A percentile compares a stretch with the other conserved stretches of the same genome.
Conservation (phyloP, 768 basidiomycete species). For the Collybia sordida region DNA sequence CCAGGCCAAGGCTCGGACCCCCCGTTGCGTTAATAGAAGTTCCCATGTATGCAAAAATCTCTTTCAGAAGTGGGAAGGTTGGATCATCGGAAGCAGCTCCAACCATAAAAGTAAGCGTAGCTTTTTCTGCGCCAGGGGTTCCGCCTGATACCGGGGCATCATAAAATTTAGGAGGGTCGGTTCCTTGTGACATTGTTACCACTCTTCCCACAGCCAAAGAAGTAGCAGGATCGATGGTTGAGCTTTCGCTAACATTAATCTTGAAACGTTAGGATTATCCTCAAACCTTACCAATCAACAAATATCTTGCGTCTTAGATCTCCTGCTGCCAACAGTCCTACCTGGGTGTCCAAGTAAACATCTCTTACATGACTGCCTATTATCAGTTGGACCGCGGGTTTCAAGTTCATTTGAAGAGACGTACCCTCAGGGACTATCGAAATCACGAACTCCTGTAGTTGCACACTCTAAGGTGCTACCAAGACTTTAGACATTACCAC, state of each 20-base stretch:
- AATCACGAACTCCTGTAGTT: conserved; percentile 33
- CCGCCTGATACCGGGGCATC: conserved; percentile 45
- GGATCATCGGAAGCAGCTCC: conserved; percentile 32
- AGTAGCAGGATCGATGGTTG: conserved; percentile 41
- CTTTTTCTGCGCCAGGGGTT: conserved; percentile 36
- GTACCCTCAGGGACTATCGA: conserved; percentile 42
- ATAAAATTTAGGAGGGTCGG: conserved; percentile 26
- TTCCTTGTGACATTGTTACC: conserved; percentile 18
- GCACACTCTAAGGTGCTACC: neutral
- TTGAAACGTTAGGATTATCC: neutral
- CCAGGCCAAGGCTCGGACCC: conserved; percentile 39
- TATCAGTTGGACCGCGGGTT: neutral
- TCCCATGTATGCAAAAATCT: conserved; percentile 34
- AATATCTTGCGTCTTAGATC: conserved; percentile 37
- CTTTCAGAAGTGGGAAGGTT: conserved; percentile 28
- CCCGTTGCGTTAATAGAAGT: conserved; percentile 34
- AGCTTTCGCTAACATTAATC: conserved; percentile 20
- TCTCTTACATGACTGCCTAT: conserved; percentile 36
- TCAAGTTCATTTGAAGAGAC: neutral
- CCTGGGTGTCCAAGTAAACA: conserved; percentile 33
- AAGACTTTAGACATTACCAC: conserved; percentile 4
- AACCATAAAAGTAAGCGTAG: conserved; percentile 40
- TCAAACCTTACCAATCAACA: conserved; percentile 35
- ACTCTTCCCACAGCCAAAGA: conserved; percentile 31
- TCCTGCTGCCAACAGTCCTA: conserved; percentile 31